Conservation (phyloP, 2,329 filamentous ascomycete genomes). For the Teratosphaeria viscida region DNA sequence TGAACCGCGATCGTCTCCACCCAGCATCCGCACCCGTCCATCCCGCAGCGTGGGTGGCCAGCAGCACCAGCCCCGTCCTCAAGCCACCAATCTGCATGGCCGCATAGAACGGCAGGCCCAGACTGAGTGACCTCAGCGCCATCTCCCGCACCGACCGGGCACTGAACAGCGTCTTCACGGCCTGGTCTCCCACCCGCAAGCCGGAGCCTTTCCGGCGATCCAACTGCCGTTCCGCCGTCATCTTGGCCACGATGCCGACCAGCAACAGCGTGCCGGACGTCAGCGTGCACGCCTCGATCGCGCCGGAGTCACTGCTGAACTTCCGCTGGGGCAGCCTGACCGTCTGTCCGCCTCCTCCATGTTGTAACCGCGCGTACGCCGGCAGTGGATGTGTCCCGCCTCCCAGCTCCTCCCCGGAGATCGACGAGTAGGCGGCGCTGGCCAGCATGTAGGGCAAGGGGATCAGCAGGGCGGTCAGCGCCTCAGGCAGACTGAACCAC, state of each 20-base stretch:
- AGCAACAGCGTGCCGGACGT: conserved; percentile 37
- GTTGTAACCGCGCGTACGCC: conserved; percentile 19
- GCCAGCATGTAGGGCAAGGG: conserved; percentile 40
- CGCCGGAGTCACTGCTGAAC: conserved; percentile 13
- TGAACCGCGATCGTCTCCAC: conserved; percentile 6
- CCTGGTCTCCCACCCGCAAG: background rate
- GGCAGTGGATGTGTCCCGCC: conserved; percentile 18
- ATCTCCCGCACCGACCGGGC: conserved; percentile 8
- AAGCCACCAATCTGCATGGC: conserved; percentile 45
- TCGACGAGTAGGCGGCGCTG: conserved; percentile 34
- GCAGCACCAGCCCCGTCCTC: conserved; percentile 41
- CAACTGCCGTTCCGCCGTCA: conserved; percentile 19
- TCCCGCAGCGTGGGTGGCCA: conserved; percentile 38
- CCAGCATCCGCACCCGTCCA: conserved; percentile 15
- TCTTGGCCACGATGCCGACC: conserved; percentile 31
- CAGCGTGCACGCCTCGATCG: conserved; percentile 36
- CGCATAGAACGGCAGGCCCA: conserved; percentile 45
- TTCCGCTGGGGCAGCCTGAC: conserved; percentile 8
- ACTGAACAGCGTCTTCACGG: conserved; percentile 6
- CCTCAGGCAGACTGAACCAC: conserved; percentile 33
- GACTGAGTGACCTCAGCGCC: conserved; percentile 13
- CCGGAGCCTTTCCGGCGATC: conserved; percentile 20
- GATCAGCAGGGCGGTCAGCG: conserved; percentile 40
- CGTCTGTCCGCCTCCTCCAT: conserved; percentile 11
- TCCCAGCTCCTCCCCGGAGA: conserved; percentile 11